These are phyloP conservation scores for Nakazawaea ambrosiae DNA, from an alignment of 805 yeast genomes.

Conservation along the genomic window DNA sequence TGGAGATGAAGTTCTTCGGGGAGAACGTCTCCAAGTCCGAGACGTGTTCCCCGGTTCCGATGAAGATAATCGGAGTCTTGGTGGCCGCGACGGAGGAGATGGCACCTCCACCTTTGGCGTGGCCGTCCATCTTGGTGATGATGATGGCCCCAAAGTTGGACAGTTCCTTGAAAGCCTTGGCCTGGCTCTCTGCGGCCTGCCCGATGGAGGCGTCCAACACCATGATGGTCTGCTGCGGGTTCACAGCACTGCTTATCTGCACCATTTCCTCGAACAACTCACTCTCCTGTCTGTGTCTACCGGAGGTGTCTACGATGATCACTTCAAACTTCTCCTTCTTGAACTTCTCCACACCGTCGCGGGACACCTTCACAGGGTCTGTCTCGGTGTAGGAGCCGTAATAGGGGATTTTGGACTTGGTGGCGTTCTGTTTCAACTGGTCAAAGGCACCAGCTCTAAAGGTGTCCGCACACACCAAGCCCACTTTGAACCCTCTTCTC, in stretches of 20 bases:
- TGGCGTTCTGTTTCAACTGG: conserved; percentile 95
- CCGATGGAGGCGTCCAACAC: conserved; percentile 97
- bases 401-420: conserved; percentile 88
- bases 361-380: conserved; percentile 88
- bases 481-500: conserved; percentile 88
- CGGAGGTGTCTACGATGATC: conserved; percentile 95
- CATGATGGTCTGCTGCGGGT: conserved; percentile 96
- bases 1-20: conserved; percentile 85
- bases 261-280: conserved; percentile 92
- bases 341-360: conserved; percentile 87
- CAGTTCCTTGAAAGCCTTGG: conserved; percentile 88
- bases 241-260: conserved; percentile 80
- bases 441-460: conserved; percentile 99
- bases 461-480: conserved; percentile 97
- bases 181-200: conserved; percentile 96
- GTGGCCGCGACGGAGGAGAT: conserved; percentile 98
- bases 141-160: conserved; percentile 93
- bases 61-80: conserved; percentile 87
- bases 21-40: conserved; percentile 88
- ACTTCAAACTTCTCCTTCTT: conserved; percentile 87
- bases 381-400: conserved; percentile 94
- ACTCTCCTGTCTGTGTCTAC: conserved; percentile 93
- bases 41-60: conserved; percentile 98
- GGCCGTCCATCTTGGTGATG: conserved; percentile 96
- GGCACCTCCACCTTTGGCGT: conserved; percentile 99